Conservation (phyloP, 1,284 basidiomycete species). For the Rhodotorula sp. region DNA sequence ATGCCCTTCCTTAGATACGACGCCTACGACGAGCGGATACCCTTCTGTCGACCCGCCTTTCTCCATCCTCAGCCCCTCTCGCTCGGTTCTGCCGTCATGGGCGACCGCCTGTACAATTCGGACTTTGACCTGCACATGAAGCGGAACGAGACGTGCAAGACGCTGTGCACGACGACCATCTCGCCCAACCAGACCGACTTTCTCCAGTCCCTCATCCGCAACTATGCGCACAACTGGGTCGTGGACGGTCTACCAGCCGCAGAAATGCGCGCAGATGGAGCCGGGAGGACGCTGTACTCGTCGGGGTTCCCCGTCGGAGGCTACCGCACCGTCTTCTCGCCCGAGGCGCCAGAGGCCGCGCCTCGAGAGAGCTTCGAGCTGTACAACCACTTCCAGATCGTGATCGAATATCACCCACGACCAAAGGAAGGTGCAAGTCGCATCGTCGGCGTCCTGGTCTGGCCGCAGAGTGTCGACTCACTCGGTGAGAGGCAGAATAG, state of each 20-base stretch:
- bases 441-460: constrained; percentile 87
- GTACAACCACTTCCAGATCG: constrained; percentile 88
- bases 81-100: constrained; percentile 89
- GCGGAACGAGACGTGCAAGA: constrained; percentile 69
- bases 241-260: constrained; percentile 91
- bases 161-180: constrained; percentile 68
- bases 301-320: constrained; percentile 50
- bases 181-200: constrained; percentile 74
- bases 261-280: constrained; percentile 67
- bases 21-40: constrained; percentile 80
- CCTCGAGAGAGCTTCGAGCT: constrained; percentile 52
- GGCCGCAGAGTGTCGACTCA: constrained; percentile 57
- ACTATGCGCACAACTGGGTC: constrained; percentile 93
- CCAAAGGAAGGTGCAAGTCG: constrained; percentile 61
- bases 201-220: constrained; percentile 84
- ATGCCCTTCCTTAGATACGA: constrained; percentile 53
- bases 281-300: constrained; percentile 75
- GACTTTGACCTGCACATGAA: constrained; percentile 81
- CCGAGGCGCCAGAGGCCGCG: background rate
- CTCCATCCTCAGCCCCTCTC: constrained; percentile 79
- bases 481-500: background rate
- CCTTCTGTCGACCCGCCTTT: constrained; percentile 83
- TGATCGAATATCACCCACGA: constrained; percentile 79
- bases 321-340: background rate
- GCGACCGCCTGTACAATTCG: constrained; percentile 90